Conservation (phyloP, 2,329 filamentous ascomycete genomes). For the Xenoacremonium recifei region DNA sequence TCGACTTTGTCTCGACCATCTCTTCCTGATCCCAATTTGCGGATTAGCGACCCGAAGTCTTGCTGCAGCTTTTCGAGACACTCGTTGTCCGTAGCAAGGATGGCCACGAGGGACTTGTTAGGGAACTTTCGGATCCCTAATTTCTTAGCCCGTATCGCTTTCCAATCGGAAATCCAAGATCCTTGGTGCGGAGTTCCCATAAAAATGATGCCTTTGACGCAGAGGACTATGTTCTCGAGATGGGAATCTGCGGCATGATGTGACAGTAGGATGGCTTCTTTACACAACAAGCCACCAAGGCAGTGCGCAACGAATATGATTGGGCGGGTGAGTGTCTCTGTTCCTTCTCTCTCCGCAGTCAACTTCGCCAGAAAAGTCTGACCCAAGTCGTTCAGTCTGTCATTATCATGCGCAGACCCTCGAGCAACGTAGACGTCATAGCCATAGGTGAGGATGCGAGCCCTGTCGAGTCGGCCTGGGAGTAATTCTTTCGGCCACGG, state of each 20-base stretch:
- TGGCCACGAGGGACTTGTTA: not conserved
- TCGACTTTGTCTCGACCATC: not conserved
- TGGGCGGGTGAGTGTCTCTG: not conserved
- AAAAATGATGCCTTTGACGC: not conserved
- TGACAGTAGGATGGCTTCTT: not conserved
- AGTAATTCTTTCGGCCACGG: not conserved
- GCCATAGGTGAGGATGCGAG: not conserved
- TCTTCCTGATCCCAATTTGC: not conserved
- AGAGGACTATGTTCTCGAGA: not conserved
- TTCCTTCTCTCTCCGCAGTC: not conserved
- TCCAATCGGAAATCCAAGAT: not conserved
- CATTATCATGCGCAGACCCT: not conserved
- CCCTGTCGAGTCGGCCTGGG: not conserved
- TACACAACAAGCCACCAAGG: not conserved
- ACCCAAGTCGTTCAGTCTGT: not conserved
- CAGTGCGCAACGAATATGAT: not conserved
- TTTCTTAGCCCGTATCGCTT: not conserved
- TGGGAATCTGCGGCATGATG: not conserved
- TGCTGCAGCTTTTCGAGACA: not conserved
- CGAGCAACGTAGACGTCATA: not conserved
- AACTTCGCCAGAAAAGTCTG: not conserved
- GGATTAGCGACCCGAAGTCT: not conserved
- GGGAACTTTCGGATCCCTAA: not conserved
- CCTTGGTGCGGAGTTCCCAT: not conserved
- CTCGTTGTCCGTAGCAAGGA: not conserved